These are phyloP conservation scores for Fomitopsis serialis DNA, from an alignment of 768 basidiomycete genomes.

Conservation along the genomic window DNA sequence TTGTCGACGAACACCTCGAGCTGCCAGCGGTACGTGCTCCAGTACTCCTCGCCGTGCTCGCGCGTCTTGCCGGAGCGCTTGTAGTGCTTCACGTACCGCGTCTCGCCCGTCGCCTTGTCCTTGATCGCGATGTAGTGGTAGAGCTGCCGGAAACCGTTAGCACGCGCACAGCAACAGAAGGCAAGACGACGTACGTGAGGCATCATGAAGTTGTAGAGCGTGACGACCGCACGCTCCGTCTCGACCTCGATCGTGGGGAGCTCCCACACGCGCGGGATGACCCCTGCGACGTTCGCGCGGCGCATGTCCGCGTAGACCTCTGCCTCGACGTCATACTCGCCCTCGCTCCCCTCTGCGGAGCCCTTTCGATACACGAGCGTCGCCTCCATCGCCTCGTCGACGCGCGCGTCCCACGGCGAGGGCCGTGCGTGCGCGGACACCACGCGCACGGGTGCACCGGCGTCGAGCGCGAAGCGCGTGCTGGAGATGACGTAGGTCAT, in stretches of 20 bases:
- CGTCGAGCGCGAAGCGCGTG: slow-evolving; percentile 7
- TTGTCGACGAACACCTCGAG: slow-evolving; percentile 61
- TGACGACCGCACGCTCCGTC: slow-evolving; percentile 10
- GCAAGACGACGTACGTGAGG: too few species aligned
- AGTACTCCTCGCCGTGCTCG: slow-evolving; percentile 48
- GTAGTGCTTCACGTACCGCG: slow-evolving; percentile 33
- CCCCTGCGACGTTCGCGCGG: slow-evolving; percentile 18
- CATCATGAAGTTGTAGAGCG: slow-evolving; percentile 11
- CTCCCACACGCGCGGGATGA: slow-evolving; percentile 14
- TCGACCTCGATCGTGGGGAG: slow-evolving; percentile 15
- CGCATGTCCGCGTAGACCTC: slow-evolving; percentile 25
- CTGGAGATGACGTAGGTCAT: slow-evolving; percentile 33
- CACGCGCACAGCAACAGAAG: background rate
- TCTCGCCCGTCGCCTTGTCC: slow-evolving; percentile 30
- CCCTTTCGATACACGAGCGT: slow-evolving; percentile 24
- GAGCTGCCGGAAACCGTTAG: slow-evolving; percentile 16
- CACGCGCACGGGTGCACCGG: slow-evolving; percentile 22
- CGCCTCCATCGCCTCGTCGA: slow-evolving; percentile 39
- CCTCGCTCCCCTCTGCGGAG: background rate
- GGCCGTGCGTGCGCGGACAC: slow-evolving; percentile 28
- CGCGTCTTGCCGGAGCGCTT: slow-evolving; percentile 24
- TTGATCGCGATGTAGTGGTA: slow-evolving; percentile 23
- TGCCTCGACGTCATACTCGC: slow-evolving; percentile 16
- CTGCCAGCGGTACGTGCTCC: slow-evolving; percentile 44
- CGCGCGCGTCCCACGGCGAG: slow-evolving; percentile 24